These are phyloP conservation scores for Stramenopiles sp. DNA, from an alignment of 352 stramenopile species.

Conservation along the genomic window DNA sequence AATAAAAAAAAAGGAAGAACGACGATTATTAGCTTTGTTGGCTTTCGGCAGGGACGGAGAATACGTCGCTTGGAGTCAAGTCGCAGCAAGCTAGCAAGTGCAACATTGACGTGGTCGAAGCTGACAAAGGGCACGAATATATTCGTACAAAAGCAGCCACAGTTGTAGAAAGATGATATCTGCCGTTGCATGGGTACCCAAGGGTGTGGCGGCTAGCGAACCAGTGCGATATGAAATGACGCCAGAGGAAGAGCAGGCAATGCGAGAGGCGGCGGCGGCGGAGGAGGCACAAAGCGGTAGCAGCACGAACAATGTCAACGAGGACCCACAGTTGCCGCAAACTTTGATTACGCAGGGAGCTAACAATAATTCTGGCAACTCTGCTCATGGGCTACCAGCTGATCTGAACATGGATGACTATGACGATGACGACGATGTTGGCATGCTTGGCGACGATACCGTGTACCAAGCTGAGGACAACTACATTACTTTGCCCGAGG, in stretches of 20 bases:
- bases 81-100: too few relatives aligned
- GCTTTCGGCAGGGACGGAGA: too few relatives aligned
- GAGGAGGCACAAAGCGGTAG: background rate
- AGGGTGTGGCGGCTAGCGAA: slow-evolving; percentile 9
- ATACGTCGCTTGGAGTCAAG: too few relatives aligned
- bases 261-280: background rate
- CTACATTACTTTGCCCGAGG: background rate
- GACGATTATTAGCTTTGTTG: too few relatives aligned
- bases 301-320: slow-evolving; percentile 4
- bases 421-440: slow-evolving; percentile 25
- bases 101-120: too few relatives aligned
- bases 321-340: background rate
- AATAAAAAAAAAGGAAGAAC: too few relatives aligned
- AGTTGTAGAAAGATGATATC: slow-evolving; percentile 20
- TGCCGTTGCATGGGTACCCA: slow-evolving; percentile 23
- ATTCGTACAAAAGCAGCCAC: background rate
- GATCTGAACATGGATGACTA: slow-evolving; percentile 26
- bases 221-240: slow-evolving; percentile 20
- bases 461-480: background rate
- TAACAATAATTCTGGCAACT: background rate
- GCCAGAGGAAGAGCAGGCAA: slow-evolving; percentile 6
- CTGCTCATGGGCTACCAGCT: slow-evolving; percentile 16
- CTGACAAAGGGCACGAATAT: too few relatives aligned
- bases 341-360: background rate
- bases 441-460: background rate